phyloP scores from a whole-genome alignment of 345 rosid genomes.

The Cardiospermum halicacabum region DNA sequence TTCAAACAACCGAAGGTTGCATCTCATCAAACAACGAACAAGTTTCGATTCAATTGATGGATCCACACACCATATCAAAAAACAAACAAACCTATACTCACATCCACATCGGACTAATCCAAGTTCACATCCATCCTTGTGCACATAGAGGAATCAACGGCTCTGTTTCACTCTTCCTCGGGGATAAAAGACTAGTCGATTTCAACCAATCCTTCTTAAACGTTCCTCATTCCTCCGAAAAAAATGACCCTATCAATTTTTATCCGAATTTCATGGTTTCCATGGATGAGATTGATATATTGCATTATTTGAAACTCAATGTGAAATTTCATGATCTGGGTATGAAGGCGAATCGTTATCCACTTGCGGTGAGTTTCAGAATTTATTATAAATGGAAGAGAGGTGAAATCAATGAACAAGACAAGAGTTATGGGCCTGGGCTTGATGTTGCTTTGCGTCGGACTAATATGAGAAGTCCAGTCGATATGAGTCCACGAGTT shows the following conservation, averaged over 20 bases:
- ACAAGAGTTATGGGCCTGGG: background rate
- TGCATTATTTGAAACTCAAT: background rate
- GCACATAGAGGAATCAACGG: background rate
- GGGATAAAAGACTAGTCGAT: background rate
- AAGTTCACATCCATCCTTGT: background rate
- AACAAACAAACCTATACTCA: background rate
- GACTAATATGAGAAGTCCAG: background rate
- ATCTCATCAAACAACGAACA: background rate
- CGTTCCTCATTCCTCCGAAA: background rate
- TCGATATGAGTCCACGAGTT: background rate
- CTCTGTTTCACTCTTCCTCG: background rate
- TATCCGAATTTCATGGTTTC: background rate
- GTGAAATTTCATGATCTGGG: background rate
- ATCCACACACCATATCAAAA: background rate
- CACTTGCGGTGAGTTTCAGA: background rate
- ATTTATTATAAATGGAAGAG: background rate
- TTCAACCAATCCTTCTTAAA: background rate
- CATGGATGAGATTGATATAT: background rate
- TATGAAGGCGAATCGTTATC: background rate
- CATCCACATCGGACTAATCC: background rate
- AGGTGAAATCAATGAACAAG: background rate
- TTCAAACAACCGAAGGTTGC: background rate
- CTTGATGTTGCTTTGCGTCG: background rate
- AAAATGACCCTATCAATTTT: background rate
- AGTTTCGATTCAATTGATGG: background rate